Base-by-base conservation (phyloP, 2,329 filamentous ascomycete genomes). In the Trichoderma koningii region DNA sequence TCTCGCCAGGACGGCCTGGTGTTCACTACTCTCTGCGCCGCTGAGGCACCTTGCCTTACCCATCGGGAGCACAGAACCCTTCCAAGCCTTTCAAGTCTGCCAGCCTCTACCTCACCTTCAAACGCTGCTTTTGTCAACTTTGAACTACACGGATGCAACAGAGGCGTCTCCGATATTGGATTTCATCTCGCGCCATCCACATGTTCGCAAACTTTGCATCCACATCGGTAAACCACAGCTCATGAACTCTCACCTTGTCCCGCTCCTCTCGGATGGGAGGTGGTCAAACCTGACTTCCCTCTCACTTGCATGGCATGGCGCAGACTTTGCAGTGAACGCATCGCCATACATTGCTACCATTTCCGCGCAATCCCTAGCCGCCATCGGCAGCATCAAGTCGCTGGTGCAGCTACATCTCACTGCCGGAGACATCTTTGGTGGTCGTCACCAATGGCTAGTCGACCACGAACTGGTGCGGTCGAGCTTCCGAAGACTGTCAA, bases 251-350 rank as follows among this genome's bases (percentile, higher is more conserved):
- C n/a, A 53, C 5, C 48, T 62, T 34, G 48, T 62, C 34, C 59
- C 59, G 9, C 34, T 51, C n/a, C 38, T 62, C 3, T 44, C 59
- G 1, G 30, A 12, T 34, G 30, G 38, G 7, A 30, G 21, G 53
- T 62, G 48, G 48, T 53, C 38, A 17, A 53, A 62, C 7, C 59
- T 62, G 17, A 53, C 48, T 1, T 62, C 59, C 23, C 59, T 62
- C 38, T 62, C 59, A 10, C 28, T 62, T 34, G 52, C 38, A 28
- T 62, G 59, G 59, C 47, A 21, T 26, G 38, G 30, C 2, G 48
- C 38, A 10, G 47, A 1, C 14, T 15, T 41, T 21, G 19, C 3
- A 10, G 15, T 1, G 21, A 23, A 30, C 21, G 23, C 45, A n/a
- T 0, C 2, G 4, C 9, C 44, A 34, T 44, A 28, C 17, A 17